Base-by-base conservation (phyloP, 768 basidiomycete species). In the Steccherinum ochraceum region DNA sequence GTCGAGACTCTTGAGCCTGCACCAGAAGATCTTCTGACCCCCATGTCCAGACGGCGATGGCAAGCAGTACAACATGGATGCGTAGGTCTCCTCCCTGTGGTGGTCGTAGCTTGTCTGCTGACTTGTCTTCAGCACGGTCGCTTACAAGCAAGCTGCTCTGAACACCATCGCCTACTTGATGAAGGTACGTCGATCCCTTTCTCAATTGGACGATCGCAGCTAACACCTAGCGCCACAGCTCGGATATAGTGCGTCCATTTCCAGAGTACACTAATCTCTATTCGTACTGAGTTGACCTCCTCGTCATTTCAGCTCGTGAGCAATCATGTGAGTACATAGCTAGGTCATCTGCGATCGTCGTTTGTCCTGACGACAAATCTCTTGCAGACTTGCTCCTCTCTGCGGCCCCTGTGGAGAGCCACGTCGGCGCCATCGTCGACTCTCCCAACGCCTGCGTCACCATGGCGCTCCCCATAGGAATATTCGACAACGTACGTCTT, bases 361-460 rank as follows among this genome's bases (percentile, higher is more conserved):
- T 50, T 24, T 48, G 20, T n/a, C 11, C 24, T 20, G n/a, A 4
- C 4, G 13, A 44, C 40, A 10, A n/a, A n/a, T 16, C 18, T 13
- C 12, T 25, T n/a, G 3, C 52, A 84, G 81, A 86, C 59, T 73
- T 86, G 10, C 66, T 88, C 13, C 71, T 88, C 19, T 81, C 81
- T 1, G 84, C 84, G 0, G 85, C 84, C 1, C 84, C 85, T 0
- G 67, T 86, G 41, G 84, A 88, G 61, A 79, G 78, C 47, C 83
- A 84, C 56, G 76, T 85, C 52, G 83, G 78, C n/a, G 82, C 83
- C 19, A 54, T 88, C 24, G 86, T 87, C 41, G 84, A 86, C 63
- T 84, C 83, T 3, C 86, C 86, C 1, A 89, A 89, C 56, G 86
- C 86, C 1, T 86, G 85, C 57, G 84, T 88, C 4, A 87, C 85